Conservation (phyloP, 148 eudicot genomes). For the Vaccinium myrtillus region DNA sequence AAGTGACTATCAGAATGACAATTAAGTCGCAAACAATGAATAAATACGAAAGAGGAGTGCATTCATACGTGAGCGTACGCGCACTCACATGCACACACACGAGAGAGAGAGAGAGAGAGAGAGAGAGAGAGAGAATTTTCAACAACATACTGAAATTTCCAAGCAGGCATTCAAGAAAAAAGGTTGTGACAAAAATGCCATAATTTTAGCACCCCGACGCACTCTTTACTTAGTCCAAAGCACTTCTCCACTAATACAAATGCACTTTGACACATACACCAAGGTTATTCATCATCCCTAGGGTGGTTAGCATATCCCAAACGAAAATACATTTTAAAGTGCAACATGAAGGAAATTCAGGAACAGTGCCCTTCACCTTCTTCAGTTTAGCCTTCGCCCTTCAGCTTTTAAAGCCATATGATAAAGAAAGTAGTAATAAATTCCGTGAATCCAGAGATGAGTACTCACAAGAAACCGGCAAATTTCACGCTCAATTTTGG, state of each 20-base stretch:
- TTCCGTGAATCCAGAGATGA: not conserved
- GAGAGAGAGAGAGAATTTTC: not conserved
- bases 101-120: not conserved
- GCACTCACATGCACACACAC: not conserved
- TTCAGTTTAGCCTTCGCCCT: not conserved
- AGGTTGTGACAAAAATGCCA: not conserved
- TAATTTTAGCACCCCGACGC: not conserved
- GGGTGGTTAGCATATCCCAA: not conserved
- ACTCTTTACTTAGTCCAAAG: not conserved
- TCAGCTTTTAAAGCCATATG: not conserved
- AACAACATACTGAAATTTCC: not conserved
- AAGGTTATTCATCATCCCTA: not conserved
- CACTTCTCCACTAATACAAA: not conserved
- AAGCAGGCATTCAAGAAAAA: not conserved
- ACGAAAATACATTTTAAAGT: not conserved
- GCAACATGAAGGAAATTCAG: not conserved
- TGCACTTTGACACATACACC: not conserved
- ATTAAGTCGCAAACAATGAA: not conserved
- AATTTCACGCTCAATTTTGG: slow-evolving; percentile 91
- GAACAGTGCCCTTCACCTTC: not conserved
- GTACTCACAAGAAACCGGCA: slow-evolving; percentile 79
- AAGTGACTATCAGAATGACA: not conserved
- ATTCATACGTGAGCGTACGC: not conserved
- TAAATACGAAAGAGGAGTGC: slow-evolving; percentile 8
- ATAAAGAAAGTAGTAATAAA: not conserved